phyloP scores from a whole-genome alignment of 768 basidiomycete species.

The Strobilomyces echinocephalus region DNA sequence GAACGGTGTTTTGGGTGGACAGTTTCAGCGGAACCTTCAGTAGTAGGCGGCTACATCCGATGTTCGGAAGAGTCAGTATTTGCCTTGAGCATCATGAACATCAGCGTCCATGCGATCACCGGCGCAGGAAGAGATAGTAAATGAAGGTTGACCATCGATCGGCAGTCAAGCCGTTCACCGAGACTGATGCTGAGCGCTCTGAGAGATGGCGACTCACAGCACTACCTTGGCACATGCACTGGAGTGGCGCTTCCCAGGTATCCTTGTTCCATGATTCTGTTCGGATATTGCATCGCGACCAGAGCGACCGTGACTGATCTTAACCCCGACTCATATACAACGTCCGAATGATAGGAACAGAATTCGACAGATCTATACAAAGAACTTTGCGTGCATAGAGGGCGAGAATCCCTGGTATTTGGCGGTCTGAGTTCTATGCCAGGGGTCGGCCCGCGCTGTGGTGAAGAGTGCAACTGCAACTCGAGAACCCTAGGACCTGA shows the following conservation, averaged over 20 bases:
- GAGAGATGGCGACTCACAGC: background rate
- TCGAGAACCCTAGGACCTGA: background rate
- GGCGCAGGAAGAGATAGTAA: background rate
- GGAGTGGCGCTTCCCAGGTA: background rate
- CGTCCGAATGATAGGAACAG: background rate
- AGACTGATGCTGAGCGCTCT: background rate
- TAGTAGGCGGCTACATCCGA: background rate
- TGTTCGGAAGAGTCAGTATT: background rate
- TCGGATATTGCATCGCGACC: background rate
- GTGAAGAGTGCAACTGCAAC: background rate
- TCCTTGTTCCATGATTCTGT: background rate
- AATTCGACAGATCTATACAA: background rate
- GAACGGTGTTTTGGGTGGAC: conserved; percentile 3
- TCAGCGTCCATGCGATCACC: background rate
- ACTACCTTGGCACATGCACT: background rate
- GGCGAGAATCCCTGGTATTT: conserved; percentile 12
- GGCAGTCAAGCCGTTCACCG: background rate
- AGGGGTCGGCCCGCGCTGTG: background rate
- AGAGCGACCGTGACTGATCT: background rate
- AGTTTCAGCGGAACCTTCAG: background rate
- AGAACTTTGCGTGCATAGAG: background rate
- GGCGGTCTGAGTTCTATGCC: background rate
- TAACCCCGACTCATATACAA: conserved; percentile 5
- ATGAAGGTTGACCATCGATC: background rate
- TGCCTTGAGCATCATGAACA: background rate